Conservation (phyloP, 208 protist species). For the Leptomonas pyrrhocoris region DNA sequence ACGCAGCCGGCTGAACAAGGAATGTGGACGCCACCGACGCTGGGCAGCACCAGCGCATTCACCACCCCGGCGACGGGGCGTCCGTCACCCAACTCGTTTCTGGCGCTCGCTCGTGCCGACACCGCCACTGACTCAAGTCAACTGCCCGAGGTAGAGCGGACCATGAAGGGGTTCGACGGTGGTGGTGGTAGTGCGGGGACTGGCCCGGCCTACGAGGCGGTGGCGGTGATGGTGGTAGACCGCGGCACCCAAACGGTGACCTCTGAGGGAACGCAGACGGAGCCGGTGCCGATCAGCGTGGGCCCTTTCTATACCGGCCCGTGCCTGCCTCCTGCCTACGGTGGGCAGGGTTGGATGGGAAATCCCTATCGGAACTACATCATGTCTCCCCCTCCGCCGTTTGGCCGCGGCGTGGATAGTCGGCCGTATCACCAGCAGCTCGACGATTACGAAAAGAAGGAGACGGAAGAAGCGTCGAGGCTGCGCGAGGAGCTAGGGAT, state of each 20-base stretch:
- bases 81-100: neutral
- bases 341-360: neutral
- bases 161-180: constrained; percentile 13
- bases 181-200: constrained; percentile 1
- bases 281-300: constrained; percentile 42
- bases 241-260: constrained; percentile 83
- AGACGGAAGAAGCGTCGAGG: constrained; percentile 25
- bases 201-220: neutral
- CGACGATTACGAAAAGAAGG: constrained; percentile 30
- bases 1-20: constrained; percentile 8
- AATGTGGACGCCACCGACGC: constrained; percentile 4
- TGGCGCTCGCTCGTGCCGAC: neutral
- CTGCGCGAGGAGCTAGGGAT: constrained; percentile 72
- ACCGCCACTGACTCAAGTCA: constrained; percentile 25
- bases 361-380: neutral
- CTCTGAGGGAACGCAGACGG: constrained; percentile 76
- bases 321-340: constrained; percentile 20
- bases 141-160: constrained; percentile 29
- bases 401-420: constrained; percentile 32
- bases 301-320: constrained; percentile 22
- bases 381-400: neutral
- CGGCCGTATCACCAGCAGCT: constrained; percentile 42
- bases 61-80: neutral
- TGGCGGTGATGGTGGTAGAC: constrained; percentile 43
- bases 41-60: neutral